Base-by-base conservation (phyloP, 441 rosid genomes). In the Mallotus japonicus region DNA sequence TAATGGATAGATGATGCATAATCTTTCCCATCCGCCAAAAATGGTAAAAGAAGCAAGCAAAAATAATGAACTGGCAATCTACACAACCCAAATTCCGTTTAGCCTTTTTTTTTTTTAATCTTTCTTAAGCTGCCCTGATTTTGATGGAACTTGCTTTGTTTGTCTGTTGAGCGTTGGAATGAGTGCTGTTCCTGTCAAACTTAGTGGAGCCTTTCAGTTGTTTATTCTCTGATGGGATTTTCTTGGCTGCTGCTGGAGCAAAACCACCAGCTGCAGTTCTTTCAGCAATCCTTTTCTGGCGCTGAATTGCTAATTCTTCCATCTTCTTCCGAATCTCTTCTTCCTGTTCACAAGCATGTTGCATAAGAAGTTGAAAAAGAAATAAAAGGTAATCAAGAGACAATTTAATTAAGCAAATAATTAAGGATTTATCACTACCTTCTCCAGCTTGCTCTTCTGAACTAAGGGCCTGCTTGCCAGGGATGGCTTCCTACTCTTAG, bases 241-340 rank as follows among this genome's bases (percentile, higher is more conserved):
- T 90, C 77, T 74, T 86, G 75, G 80, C 54, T 44, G 83, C 68
- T 16, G 84, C 58, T 37, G 81, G 63, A 81, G 84, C 54, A 60
- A 75, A 4, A 40, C 78, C 79, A 42, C 74, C 70, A 17, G 87
- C 84, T 14, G 94, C 94, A 74, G 90, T 90, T 86, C 96, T 89
- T 82, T 90, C 91, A 0, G 98, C 92, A 44, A 91, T 91, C 79
- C 97, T 89, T 78, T 84, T 87, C 80, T 91, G 97, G 50, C 97
- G 87, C 77, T 87, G 87, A 67, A 90, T 73, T n/a, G 50, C 14
- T 73, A 85, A 67, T 69, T 84, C 90, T 82, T 93, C 94, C 85
- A 86, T 86, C 78, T 82, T 89, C 81, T 82, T 90, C 68, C 96
- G 75, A 59, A 78, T 80, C 76, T 91, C 94, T 74, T 93, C 98